Conservation (phyloP, 768 basidiomycete species). For the Suillus americanus region DNA sequence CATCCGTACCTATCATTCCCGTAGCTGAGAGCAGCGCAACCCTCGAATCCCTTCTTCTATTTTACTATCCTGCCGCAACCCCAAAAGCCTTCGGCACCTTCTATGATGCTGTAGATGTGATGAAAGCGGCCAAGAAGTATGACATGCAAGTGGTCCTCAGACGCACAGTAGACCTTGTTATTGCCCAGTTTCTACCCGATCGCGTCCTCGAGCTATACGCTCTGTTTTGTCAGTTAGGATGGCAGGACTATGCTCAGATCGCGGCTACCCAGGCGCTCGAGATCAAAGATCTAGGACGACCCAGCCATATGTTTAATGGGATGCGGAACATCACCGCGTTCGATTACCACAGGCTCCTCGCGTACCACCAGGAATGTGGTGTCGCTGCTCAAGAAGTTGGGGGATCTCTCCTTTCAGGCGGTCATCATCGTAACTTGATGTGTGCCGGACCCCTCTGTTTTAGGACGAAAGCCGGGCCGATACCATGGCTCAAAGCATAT, state of each 20-base stretch:
- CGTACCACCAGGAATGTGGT: constrained; percentile 42
- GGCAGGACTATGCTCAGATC: constrained; percentile 17
- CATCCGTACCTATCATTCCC: constrained; percentile 32
- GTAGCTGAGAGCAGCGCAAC: constrained; percentile 41
- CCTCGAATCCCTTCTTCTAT: constrained; percentile 35
- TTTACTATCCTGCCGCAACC: constrained; percentile 35
- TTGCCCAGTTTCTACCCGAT: constrained; percentile 8
- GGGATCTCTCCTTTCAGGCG: too few species aligned
- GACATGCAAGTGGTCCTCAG: constrained; percentile 22
- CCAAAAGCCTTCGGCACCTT: constrained; percentile 5
- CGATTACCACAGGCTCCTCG: constrained; percentile 39
- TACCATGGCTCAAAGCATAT: constrained; percentile 1
- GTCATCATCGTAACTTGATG: too few species aligned
- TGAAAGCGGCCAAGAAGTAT: constrained; percentile 22
- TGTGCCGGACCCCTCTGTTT: too few species aligned
- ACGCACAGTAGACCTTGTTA: constrained; percentile 15
- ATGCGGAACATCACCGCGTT: constrained; percentile 41
- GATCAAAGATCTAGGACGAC: constrained; percentile 5
- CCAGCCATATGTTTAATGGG: constrained; percentile 21
- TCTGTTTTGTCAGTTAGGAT: constrained; percentile 21
- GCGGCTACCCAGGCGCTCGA: constrained; percentile 25
- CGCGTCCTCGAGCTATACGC: constrained; percentile 29
- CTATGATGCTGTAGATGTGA: constrained; percentile 12
- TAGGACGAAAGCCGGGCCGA: too few species aligned
- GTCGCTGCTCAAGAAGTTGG: constrained; percentile 6